Evolutionary conservation across 2,329 filamentous ascomycete species (phyloP).

Genomic region (Penicillium verrucosum): DNA sequence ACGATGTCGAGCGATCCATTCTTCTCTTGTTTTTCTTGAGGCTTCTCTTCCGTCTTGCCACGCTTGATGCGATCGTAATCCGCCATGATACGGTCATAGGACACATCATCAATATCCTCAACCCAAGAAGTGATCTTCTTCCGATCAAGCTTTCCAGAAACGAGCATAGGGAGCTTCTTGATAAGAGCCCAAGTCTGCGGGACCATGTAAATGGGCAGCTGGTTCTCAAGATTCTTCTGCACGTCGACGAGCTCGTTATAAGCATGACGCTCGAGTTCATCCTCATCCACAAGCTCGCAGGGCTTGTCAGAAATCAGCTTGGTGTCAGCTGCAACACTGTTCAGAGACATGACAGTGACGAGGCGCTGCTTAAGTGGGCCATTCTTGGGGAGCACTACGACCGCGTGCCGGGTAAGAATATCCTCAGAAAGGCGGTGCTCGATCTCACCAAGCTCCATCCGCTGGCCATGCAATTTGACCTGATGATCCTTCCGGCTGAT

Average conservation of each 20-base stretch:
- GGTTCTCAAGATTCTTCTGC: slow-evolving; percentile 40
- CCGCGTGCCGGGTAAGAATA: slow-evolving; percentile 36
- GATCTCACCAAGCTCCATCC: slow-evolving; percentile 59
- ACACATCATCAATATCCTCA: slow-evolving; percentile 38
- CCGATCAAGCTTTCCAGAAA: slow-evolving; percentile 39
- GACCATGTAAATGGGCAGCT: slow-evolving; percentile 47
- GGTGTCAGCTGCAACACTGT: slow-evolving; percentile 23
- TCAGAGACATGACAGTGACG: slow-evolving; percentile 44
- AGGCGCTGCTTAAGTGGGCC: slow-evolving; percentile 45
- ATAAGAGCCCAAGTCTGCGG: slow-evolving; percentile 43
- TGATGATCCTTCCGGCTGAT: slow-evolving; percentile 63
- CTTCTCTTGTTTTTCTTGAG: slow-evolving; percentile 14
- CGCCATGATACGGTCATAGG: slow-evolving; percentile 41
- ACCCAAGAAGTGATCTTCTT: slow-evolving; percentile 45
- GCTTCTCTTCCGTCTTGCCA: slow-evolving; percentile 20
- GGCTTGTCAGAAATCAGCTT: slow-evolving; percentile 29
- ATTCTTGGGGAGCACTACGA: slow-evolving; percentile 45
- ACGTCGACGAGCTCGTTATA: slow-evolving; percentile 30
- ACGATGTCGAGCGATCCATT: slow-evolving; percentile 22
- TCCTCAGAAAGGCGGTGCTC: slow-evolving; percentile 37
- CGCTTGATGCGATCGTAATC: slow-evolving; percentile 32
- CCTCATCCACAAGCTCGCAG: slow-evolving; percentile 33
- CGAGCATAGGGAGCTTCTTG: slow-evolving; percentile 40
- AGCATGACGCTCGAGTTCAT: slow-evolving; percentile 21
- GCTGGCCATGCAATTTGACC: slow-evolving; percentile 64